Evolutionary conservation across 495 filamentous ascomycete species (phyloP).

Genomic region (Neurospora sp.): DNA sequence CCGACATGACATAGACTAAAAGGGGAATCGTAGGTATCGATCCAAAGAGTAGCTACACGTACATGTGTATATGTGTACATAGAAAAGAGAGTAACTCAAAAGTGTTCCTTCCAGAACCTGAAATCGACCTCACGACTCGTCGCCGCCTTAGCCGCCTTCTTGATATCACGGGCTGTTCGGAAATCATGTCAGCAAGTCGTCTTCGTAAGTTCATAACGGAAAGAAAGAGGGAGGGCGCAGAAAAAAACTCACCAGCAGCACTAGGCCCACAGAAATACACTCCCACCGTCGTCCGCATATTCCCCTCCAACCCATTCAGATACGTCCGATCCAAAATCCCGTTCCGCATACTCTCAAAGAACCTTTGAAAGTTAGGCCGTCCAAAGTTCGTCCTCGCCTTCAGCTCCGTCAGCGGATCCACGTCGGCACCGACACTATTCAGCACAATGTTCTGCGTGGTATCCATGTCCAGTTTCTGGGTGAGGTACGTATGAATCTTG

Average conservation of each 20-base stretch:
- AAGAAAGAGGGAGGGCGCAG: neutral
- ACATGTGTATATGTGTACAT: neutral
- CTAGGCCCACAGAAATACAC: conserved; percentile 90
- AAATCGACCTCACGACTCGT: conserved; percentile 74
- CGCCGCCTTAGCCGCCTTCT: conserved; percentile 61
- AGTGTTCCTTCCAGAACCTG: conserved; percentile 99
- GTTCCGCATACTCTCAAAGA: conserved; percentile 79
- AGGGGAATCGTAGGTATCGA: neutral
- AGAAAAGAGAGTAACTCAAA: conserved; percentile 23
- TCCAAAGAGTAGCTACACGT: neutral
- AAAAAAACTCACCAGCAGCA: conserved; percentile 33
- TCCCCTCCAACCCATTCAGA: conserved; percentile 66
- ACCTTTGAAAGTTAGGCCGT: conserved; percentile 74
- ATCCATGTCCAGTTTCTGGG: conserved; percentile 82
- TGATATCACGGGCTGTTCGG: conserved; percentile 70
- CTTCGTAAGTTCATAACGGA: neutral
- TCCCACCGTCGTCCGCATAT: conserved; percentile 71
- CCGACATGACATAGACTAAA: neutral
- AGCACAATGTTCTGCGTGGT: conserved; percentile 94
- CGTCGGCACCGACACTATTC: conserved; percentile 76
- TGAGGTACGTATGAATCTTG: conserved; percentile 96
- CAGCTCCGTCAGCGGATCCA: conserved; percentile 89
- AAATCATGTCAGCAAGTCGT: conserved; percentile 18
- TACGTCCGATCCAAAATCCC: conserved; percentile 81
- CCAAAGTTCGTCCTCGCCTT: conserved; percentile 89